Conservation (phyloP, 305 asterid genomes). For the Rubia occidens region DNA sequence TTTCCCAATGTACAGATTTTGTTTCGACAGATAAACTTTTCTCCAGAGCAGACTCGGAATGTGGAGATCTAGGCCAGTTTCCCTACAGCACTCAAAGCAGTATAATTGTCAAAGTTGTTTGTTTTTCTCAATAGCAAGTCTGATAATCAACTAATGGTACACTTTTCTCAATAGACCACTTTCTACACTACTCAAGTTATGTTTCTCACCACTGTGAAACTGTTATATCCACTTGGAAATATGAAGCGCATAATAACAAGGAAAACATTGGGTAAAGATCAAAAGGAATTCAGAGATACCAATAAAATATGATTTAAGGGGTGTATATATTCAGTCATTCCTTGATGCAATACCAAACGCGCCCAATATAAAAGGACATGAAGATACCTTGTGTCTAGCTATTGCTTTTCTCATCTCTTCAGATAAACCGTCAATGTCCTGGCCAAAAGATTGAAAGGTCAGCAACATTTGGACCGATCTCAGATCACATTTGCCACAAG, state of each 20-base stretch:
- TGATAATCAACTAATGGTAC: not conserved
- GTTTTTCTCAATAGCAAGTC: not conserved
- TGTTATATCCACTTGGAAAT: not conserved
- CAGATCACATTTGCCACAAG: constrained; percentile 25
- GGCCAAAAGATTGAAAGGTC: constrained; percentile 46
- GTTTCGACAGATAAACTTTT: constrained; percentile 31
- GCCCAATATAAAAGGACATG: constrained; percentile 4
- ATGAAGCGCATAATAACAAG: not conserved
- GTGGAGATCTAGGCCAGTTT: constrained; percentile 64
- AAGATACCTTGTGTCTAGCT: constrained; percentile 61
- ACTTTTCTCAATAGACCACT: not conserved
- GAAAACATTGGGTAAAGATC: not conserved
- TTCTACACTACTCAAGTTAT: not conserved
- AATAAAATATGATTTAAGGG: not conserved
- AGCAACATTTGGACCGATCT: constrained; percentile 35
- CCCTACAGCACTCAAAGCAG: constrained; percentile 42
- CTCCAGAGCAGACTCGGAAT: constrained; percentile 34
- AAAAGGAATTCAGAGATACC: not conserved
- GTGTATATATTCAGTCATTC: not conserved
- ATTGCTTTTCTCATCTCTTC: constrained; percentile 64
- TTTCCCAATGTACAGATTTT: constrained; percentile 46
- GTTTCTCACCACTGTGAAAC: not conserved
- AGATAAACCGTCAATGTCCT: constrained; percentile 66
- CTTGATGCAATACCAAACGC: not conserved
- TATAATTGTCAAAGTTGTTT: not conserved